Base-by-base conservation (phyloP, 2,329 filamentous ascomycete species). In the Diplodia intermedia region DNA sequence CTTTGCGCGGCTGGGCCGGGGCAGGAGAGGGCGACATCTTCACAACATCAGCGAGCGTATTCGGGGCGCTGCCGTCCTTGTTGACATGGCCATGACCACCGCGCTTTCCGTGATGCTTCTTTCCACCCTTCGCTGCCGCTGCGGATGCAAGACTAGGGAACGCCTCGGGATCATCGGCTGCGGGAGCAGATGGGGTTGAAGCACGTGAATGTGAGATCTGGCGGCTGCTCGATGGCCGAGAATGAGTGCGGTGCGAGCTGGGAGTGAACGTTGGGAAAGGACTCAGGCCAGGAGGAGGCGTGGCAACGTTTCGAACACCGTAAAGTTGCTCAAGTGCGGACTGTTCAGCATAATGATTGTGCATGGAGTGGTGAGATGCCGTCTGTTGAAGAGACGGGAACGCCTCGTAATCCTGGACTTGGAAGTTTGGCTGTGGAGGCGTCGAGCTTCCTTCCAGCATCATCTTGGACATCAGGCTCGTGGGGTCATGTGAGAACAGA, bases 401-500 rank as follows among this genome's bases (percentile, higher is more conserved):
- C 11, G 90, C 89, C 75, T 90, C 92, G 72, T 90, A 89, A 78
- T 97, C 94, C 74, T 94, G 90, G 52, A 97, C 85, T 71, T 94
- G 91, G 70, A 97, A 89, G 70, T 87, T 88, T 4, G 87, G 86
- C 56, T 89, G 85, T 5, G 84, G 87, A 65, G 89, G 87, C 49
- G 89, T 90, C 72, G 84, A 84, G 69, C 86, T 83, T 55, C 88
- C 91, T 70, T 92, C 90, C 15, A 97, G 81, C 38, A 86, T 88
- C 71, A 99, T 86, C 73, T 91, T 91, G 74, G 90, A 93, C 81
- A 97, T 89, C 15, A 97, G 86, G 72, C 93, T 88, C 1, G 93
- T 89, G 2, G 95, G 95, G 73, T 99, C 95, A 79, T 99, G 95
- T 15, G 94, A 98, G 82, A 99, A 99, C 69, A 97, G 92, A 79